Base-by-base conservation (phyloP, 441 rosid species). In the Populus hybrid region DNA sequence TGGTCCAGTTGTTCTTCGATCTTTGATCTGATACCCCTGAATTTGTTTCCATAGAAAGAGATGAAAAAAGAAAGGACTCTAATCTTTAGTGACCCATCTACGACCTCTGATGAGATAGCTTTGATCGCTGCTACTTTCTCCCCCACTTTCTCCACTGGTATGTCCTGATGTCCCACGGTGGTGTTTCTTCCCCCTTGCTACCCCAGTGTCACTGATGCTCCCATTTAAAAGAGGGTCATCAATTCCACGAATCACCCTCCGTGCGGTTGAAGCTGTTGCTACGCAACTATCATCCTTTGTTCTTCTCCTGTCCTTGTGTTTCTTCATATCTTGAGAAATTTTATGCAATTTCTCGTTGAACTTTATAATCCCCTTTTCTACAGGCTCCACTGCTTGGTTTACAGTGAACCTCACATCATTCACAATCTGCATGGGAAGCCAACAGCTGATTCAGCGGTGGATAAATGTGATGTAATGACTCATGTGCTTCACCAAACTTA, bases 71-170 rank as follows among this genome's bases (percentile, higher is more conserved):
- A 26, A n/a, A 67, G 0, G 11, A 40, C 71, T 70, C 82, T 90
- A 91, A 53, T 91, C 98, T 83, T 89, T 93, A 24, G 92, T 94
- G 80, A 93, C 86, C 99, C 98, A 97, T 84, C 98, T 91, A 67
- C 83, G 81, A 67, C 97, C 98, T 72, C 98, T 83, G 64, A 89
- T 86, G 70, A 88, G 90, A 82, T 83, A 89, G 83, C 89, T 89
- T 81, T 93, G 98, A 76, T 94, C 98, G 36, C 94, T 89, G 86
- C 98, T 92, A 85, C 98, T 94, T 85, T 97, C 99, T 79, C 99
- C 99, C 53, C 99, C 98, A 70, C 98, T 97, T 81, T 93, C 99
- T n/a, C 88, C 95, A 42, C 98, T 91, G 3, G 94, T 84, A 78
- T 90, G 82, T 71, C 94, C 98, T 7, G 98, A 84, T 80, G 89